These are phyloP conservation scores for Vitis amurensis DNA, from an alignment of 164 flowering plant species.

Conservation along the genomic window DNA sequence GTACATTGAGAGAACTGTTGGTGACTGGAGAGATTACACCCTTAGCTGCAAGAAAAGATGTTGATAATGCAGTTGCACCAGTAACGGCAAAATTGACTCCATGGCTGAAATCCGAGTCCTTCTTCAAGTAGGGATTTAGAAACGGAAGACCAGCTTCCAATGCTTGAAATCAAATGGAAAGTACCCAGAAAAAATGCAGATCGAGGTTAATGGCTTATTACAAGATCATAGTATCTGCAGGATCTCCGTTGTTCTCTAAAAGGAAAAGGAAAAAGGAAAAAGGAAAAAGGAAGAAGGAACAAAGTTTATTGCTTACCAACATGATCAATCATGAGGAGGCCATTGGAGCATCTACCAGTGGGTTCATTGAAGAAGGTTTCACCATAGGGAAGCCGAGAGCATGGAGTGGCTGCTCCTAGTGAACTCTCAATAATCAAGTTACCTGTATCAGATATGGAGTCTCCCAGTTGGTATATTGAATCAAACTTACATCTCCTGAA, in stretches of 20 bases:
- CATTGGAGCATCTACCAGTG: conserved; percentile 29
- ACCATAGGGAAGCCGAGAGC: conserved; percentile 17
- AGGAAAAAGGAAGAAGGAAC: no score
- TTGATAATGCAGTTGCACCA: conserved; percentile 25
- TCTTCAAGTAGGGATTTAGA: conserved; percentile 10
- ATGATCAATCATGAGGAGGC: conserved; percentile 22
- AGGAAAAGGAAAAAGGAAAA: no score
- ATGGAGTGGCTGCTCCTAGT: not conserved
- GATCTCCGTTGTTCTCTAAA: no score
- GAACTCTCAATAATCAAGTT: conserved; percentile 18
- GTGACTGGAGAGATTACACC: not conserved
- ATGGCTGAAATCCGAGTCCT: not conserved
- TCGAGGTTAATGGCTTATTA: no score
- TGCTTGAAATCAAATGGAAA: conserved; percentile 1
- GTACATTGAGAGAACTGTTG: conserved; percentile 8
- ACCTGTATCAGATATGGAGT: conserved; percentile 29
- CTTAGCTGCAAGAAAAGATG: not conserved
- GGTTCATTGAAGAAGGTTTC: not conserved
- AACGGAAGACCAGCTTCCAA: conserved; percentile 13
- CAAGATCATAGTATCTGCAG: no score
- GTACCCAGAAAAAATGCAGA: no score
- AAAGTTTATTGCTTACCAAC: conserved; percentile 9
- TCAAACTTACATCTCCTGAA: conserved; percentile 2
- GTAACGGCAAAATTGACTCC: conserved; percentile 42
- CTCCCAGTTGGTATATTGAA: conserved; percentile 28